These are phyloP conservation scores for Thalassiosira hispida DNA, from an alignment of 352 stramenopile species.

Conservation along the genomic window DNA sequence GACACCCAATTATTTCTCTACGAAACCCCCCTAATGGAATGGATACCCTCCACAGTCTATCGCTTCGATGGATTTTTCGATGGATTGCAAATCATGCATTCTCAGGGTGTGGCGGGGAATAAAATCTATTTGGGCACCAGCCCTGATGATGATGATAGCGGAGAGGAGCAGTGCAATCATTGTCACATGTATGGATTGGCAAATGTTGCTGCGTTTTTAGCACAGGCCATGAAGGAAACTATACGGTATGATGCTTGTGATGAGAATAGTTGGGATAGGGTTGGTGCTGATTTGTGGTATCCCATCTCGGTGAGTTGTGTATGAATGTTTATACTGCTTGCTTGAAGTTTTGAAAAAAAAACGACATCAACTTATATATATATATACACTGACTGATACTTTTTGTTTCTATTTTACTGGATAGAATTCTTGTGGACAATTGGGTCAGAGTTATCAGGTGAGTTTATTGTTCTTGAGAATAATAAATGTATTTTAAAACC, in stretches of 20 bases:
- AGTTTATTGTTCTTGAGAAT: no score
- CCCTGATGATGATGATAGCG: constrained; percentile 15
- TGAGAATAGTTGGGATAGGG: constrained; percentile 39
- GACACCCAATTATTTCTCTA: constrained; percentile 54
- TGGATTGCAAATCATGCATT: constrained; percentile 38
- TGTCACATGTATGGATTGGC: constrained; percentile 44
- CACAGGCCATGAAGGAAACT: constrained; percentile 64
- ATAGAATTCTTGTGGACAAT: constrained; percentile 53
- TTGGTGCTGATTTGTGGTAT: constrained; percentile 18
- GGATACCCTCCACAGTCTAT: constrained; percentile 51
- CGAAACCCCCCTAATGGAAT: constrained; percentile 40
- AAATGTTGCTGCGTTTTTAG: constrained; percentile 55
- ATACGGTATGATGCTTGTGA: constrained; percentile 62
- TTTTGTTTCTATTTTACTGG: neutral
- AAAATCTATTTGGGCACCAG: constrained; percentile 40
- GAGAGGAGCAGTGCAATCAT: constrained; percentile 1
- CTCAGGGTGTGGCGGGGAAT: constrained; percentile 39
- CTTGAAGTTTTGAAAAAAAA: no score
- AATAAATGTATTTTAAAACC: no score
- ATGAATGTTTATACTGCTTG: neutral
- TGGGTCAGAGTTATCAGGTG: constrained; percentile 52
- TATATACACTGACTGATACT: no score
- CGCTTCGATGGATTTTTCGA: constrained; percentile 50
- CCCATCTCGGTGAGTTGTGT: constrained; percentile 12
- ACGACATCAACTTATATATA: no score